Evolutionary conservation across 2,329 filamentous ascomycete genomes (phyloP), one percentile per base, ranked within the genome.

Genomic region (Diaporthe batatas): DNA sequence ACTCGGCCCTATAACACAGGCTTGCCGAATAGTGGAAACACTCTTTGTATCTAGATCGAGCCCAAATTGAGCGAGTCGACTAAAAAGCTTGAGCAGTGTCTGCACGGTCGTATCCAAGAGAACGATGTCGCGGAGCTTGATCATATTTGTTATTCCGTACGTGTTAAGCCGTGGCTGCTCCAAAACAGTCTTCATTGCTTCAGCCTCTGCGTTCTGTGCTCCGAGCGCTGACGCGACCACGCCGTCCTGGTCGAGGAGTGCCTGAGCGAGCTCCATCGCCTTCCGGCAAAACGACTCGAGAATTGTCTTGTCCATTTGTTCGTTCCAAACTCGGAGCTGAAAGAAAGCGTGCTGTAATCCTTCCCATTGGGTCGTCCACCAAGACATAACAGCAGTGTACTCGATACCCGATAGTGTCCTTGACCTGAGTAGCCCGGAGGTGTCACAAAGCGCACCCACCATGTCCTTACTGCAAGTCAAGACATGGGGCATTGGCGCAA

Each of bases 201-300:
- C 87, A 82, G 42, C 83, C 80, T 74, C 82, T 75, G 74, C 77
- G n/a, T 44, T 65, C 21, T 77, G 73, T 2, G 77, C 76, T 68
- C 80, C 81, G 49, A 95, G 81, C 16, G 93, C 93, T 58, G 92
- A 93, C 2, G 94, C 90, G 75, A 99, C 91, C 73, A 98, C 89
- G 67, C 91, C 92, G 80, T 97, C 96, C 77, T 98, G 92, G 53
- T 94, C 91, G 79, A 98, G 93, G 1, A 98, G 87, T 47, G 90
- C 88, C 79, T 97, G 94, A 0, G 96, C 95, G 79, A 98, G 93
- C 78, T 98, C 94, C 90, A 99, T 99, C 18, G 94, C 93, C 79
- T 98, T 94, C 76, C 96, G 92, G 79, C 95, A 98, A 78, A 98
- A 98, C 72, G 98, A 92, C 78, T 95, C 92, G 94, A 99, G 95